These are phyloP conservation scores for Penicillium sp. DNA, from an alignment of 2,329 filamentous ascomycete genomes.

Conservation along the genomic window DNA sequence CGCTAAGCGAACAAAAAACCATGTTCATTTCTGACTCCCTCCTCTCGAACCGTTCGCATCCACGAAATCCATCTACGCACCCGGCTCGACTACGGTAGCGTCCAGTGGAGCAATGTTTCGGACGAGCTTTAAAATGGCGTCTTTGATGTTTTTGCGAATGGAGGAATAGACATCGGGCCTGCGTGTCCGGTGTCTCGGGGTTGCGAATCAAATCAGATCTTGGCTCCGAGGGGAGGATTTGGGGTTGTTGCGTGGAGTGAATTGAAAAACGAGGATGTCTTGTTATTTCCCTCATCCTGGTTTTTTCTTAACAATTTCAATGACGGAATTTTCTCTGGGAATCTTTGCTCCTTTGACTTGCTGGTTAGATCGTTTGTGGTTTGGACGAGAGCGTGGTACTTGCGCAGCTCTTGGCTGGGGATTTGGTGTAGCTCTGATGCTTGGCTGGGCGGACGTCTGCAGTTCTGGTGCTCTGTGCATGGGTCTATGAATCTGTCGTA, in stretches of 20 bases:
- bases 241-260: conserved; percentile 35
- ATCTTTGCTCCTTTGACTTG: conserved; percentile 5
- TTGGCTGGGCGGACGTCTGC: neutral
- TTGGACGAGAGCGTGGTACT: neutral
- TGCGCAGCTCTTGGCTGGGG: neutral
- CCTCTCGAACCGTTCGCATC: conserved; percentile 32
- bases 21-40: conserved; percentile 25
- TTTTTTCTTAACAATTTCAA: conserved; percentile 34
- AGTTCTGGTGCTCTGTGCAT: neutral
- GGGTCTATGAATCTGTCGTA: neutral
- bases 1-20: conserved; percentile 33
- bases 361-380: neutral
- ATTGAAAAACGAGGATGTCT: conserved; percentile 32
- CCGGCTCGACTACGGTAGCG: conserved; percentile 25
- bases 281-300: conserved; percentile 30
- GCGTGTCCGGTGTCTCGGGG: conserved; percentile 19
- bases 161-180: conserved; percentile 14
- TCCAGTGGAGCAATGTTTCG: conserved; percentile 24
- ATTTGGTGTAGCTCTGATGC: conserved; percentile 1
- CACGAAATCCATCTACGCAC: conserved; percentile 34
- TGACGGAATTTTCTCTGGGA: conserved; percentile 31
- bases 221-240: conserved; percentile 27
- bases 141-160: conserved; percentile 18
- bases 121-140: conserved; percentile 17
- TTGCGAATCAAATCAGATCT: conserved; percentile 16